phyloP scores from a whole-genome alignment of 345 rosid genomes.

The Populus tremula region DNA sequence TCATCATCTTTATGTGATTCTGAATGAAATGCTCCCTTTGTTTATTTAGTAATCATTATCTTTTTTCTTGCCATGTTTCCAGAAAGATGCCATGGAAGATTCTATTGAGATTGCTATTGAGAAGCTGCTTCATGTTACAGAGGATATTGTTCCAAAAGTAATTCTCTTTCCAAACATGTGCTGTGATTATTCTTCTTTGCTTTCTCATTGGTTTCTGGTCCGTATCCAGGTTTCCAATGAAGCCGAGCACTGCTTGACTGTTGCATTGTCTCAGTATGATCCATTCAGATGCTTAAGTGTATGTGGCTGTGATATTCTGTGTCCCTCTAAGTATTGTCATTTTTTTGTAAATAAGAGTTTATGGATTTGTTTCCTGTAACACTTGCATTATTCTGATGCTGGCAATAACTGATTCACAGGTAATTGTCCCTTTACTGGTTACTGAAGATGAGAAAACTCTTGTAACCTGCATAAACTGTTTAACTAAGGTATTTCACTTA shows the following conservation, averaged over 20 bases:
- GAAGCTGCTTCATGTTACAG: conserved; percentile 80
- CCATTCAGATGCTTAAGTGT: conserved; percentile 98
- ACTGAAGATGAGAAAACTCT: conserved; percentile 94
- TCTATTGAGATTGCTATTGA: conserved; percentile 89
- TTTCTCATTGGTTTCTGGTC: conserved; percentile 14
- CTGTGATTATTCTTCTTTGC: conserved; percentile 1
- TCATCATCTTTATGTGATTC: neutral
- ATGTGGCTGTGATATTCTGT: conserved; percentile 24
- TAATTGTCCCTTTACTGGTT: conserved; percentile 77
- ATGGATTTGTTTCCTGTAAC: neutral
- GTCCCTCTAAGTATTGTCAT: neutral
- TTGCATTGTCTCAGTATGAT: conserved; percentile 74
- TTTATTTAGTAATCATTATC: neutral
- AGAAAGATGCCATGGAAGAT: conserved; percentile 89
- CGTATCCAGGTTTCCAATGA: conserved; percentile 69
- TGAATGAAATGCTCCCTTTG: neutral
- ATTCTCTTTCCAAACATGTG: conserved; percentile 12
- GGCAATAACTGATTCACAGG: conserved; percentile 43
- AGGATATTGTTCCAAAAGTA: conserved; percentile 77
- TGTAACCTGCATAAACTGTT: conserved; percentile 82
- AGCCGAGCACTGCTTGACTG: conserved; percentile 85
- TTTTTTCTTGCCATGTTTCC: conserved; percentile 25
- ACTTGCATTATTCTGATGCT: neutral
- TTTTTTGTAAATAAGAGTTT: neutral
- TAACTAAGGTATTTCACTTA: conserved; percentile 68